These are phyloP conservation scores for Durusdinium trenchii DNA, from an alignment of 73 alveolate species.

Conservation along the genomic window DNA sequence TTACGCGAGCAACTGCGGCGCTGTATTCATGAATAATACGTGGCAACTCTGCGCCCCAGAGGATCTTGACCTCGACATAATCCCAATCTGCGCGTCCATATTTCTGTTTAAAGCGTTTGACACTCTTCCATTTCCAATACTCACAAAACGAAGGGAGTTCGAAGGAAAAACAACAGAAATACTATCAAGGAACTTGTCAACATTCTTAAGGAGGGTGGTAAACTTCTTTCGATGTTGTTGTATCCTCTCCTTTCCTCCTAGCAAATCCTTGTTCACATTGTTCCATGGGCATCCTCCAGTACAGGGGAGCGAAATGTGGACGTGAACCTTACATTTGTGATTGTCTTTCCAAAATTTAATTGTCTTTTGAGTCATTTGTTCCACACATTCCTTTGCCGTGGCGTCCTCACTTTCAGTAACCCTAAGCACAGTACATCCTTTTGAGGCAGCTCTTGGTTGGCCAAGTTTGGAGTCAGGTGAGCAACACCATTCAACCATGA, in stretches of 20 bases:
- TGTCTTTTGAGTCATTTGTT: not conserved
- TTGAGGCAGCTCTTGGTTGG: not conserved
- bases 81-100: too few relatives aligned
- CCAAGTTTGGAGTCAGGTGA: not conserved
- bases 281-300: not conserved
- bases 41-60: too few relatives aligned
- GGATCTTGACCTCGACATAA: too few relatives aligned
- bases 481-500: not conserved
- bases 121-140: too few relatives aligned
- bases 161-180: too few relatives aligned
- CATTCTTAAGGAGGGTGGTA: not conserved
- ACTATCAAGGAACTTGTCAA: not conserved
- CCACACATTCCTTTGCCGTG: not conserved
- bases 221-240: not conserved
- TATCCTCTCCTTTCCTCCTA: not conserved
- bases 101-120: too few relatives aligned
- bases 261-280: not conserved
- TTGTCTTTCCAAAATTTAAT: not conserved
- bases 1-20: too few relatives aligned
- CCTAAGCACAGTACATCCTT: not conserved
- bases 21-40: too few relatives aligned
- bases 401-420: not conserved
- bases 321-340: not conserved
- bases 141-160: too few relatives aligned
- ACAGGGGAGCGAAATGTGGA: not conserved